Base-by-base conservation (phyloP, 1,284 basidiomycete species). In the Pascua sp. region DNA sequence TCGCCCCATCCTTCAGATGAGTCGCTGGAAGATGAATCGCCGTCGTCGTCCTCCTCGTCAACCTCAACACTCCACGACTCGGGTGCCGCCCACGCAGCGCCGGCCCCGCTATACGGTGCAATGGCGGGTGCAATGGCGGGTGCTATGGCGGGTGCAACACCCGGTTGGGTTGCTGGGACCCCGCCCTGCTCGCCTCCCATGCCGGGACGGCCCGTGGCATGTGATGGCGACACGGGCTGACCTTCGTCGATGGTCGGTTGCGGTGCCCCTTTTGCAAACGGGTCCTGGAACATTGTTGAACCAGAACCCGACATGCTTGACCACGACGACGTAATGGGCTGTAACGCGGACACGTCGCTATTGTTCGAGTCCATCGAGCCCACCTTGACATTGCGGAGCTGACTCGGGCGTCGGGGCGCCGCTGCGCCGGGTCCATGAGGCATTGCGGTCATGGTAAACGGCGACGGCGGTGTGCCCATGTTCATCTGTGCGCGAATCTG, bases 21-120 rank as follows among this genome's bases (percentile, higher is more conserved):
- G 38, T 39, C 56, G 37, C 51, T 52, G 1, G 59, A 60, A 11
- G 65, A 66, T 8, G 63, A 60, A 1, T 55, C 50, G 16, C 62
- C 62, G 37, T 47, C 59, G 16, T 66, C 66, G 15, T 70, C 59
- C 18, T 71, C 73, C 24, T 75, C 77, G 44, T 80, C 80, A 0
- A 69, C 77, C 61, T 81, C 80, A 13, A 82, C 81, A 13, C 80
- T 80, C 81, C 81, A 82, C 12, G 78, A 79, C 57, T 82, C 80
- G 2, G 81, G 81, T 0, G 80, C 80, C 1, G 78, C 78, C 80
- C 80, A 82, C 4, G 79, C 77, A 2, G 76, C 74, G 0, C 60
- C 60, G 7, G 58, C 51, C n/a, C n/a, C n/a, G n/a, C n/a, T n/a
- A 0, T 57, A 49, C 1, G 58, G n/a, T 1, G 60, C 46, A 4